These are phyloP conservation scores for Ceratocystis eucalypticola DNA, from an alignment of 2,329 filamentous ascomycete species.

Conservation along the genomic window DNA sequence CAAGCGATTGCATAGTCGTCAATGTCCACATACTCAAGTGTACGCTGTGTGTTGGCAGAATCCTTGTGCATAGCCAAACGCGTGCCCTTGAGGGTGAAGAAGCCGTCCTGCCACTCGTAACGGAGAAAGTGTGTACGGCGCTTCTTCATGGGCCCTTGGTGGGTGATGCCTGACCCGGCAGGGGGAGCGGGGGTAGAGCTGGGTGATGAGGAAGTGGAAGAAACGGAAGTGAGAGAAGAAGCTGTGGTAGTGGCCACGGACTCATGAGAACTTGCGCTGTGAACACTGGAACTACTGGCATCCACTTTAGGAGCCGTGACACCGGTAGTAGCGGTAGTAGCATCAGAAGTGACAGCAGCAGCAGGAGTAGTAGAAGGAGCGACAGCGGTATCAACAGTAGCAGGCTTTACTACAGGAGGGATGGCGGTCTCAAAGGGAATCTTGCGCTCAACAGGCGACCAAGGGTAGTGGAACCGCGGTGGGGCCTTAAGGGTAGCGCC, in stretches of 20 bases:
- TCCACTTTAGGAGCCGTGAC: neutral
- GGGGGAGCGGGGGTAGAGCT: conserved; percentile 34
- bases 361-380: neutral
- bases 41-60: conserved; percentile 35
- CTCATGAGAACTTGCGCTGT: neutral
- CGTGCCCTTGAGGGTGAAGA: conserved; percentile 71
- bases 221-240: conserved; percentile 21
- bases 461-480: conserved; percentile 42
- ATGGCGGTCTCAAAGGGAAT: conserved; percentile 34
- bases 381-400: conserved; percentile 18
- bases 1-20: conserved; percentile 82
- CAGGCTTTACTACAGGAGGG: conserved; percentile 25
- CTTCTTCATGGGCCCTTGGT: conserved; percentile 87
- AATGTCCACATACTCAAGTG: conserved; percentile 70
- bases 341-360: neutral
- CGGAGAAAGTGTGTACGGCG: conserved; percentile 78
- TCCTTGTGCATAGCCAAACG: conserved; percentile 65
- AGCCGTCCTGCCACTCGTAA: conserved; percentile 87
- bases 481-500: conserved; percentile 28
- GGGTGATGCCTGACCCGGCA: conserved; percentile 43
- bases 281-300: neutral
- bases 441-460: conserved; percentile 37
- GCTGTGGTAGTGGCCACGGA: neutral
- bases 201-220: conserved; percentile 41
- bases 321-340: neutral